A percentile compares a stretch with the other conserved stretches of the same genome.
Conservation (phyloP, 306 rosid species). For the Cicer judaicum region DNA sequence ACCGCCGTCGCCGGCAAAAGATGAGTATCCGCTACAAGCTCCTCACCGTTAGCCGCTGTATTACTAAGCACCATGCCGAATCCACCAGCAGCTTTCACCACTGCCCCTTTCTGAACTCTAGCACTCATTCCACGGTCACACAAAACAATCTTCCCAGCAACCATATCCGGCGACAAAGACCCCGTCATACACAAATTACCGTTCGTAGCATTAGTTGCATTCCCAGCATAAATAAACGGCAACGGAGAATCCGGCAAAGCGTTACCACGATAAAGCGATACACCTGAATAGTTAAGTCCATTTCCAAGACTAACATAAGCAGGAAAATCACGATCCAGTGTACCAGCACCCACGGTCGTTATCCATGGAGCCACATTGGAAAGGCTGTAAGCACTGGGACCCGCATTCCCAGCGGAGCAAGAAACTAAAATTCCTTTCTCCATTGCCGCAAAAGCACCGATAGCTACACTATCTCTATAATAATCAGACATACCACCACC, state of each 20-base stretch:
- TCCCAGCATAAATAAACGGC: slow-evolving; percentile 74
- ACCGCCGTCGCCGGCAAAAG: slow-evolving; percentile 78
- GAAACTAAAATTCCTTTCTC: slow-evolving; percentile 84
- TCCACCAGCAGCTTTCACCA: slow-evolving; percentile 78
- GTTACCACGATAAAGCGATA: slow-evolving; percentile 72
- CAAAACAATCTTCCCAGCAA: slow-evolving; percentile 77
- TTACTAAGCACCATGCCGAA: slow-evolving; percentile 80
- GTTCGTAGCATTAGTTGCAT: slow-evolving; percentile 58
- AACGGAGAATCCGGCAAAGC: slow-evolving; percentile 52
- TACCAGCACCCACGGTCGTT: slow-evolving; percentile 94
- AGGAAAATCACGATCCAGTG: slow-evolving; percentile 94
- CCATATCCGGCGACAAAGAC: slow-evolving; percentile 64
- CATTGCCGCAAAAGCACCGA: slow-evolving; percentile 87
- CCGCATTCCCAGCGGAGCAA: slow-evolving; percentile 91
- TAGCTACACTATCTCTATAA: slow-evolving; percentile 78
- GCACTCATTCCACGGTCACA: slow-evolving; percentile 87
- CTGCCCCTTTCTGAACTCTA: slow-evolving; percentile 86
- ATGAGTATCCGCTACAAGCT: slow-evolving; percentile 88
- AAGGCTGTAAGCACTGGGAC: slow-evolving; percentile 68
- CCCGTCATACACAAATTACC: slow-evolving; percentile 86
- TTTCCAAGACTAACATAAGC: slow-evolving; percentile 73
- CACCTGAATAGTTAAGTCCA: slow-evolving; percentile 81
- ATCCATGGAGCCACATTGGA: slow-evolving; percentile 93
- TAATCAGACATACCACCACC: slow-evolving; percentile 90
- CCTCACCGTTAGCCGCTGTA: slow-evolving; percentile 85